These are phyloP conservation scores for Akebia trifoliata DNA, from an alignment of 164 flowering plant species.

Conservation along the genomic window DNA sequence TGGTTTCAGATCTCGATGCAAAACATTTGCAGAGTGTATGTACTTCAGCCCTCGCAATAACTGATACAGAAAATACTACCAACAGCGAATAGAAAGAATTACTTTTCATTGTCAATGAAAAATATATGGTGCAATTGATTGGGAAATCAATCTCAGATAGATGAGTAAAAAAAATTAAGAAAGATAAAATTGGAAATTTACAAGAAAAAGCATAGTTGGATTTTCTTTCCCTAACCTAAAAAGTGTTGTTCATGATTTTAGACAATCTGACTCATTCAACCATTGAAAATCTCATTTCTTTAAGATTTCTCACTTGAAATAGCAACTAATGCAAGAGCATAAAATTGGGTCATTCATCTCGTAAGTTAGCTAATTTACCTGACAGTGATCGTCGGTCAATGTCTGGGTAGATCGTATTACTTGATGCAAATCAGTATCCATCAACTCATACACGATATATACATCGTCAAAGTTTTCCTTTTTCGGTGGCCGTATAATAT, in stretches of 20 bases:
- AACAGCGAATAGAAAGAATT: slow-evolving; percentile 3
- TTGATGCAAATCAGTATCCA: slow-evolving; percentile 92
- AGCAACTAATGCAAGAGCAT: not conserved
- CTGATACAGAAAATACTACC: slow-evolving; percentile 86
- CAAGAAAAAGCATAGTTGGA: too few species aligned
- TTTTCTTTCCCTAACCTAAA: too few species aligned
- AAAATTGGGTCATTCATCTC: too few species aligned
- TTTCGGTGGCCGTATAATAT: slow-evolving; percentile 65
- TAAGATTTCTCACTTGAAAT: not conserved
- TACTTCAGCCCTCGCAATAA: slow-evolving; percentile 77
- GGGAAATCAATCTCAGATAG: not conserved
- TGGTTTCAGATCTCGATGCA: slow-evolving; percentile 89
- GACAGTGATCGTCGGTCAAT: slow-evolving; percentile 83
- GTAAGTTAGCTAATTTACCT: slow-evolving; percentile 35
- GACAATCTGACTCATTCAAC: too few species aligned
- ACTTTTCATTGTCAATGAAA: not conserved
- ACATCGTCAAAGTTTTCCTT: slow-evolving; percentile 72
- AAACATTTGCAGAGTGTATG: slow-evolving; percentile 83
- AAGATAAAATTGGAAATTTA: too few species aligned
- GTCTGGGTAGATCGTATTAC: slow-evolving; percentile 69
- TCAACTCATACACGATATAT: slow-evolving; percentile 72
- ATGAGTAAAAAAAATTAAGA: too few species aligned
- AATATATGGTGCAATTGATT: not conserved
- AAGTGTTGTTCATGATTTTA: too few species aligned
- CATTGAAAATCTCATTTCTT: too few species aligned